These are phyloP conservation scores for Penicillium canariense DNA, from an alignment of 495 filamentous ascomycete genomes.

Conservation along the genomic window DNA sequence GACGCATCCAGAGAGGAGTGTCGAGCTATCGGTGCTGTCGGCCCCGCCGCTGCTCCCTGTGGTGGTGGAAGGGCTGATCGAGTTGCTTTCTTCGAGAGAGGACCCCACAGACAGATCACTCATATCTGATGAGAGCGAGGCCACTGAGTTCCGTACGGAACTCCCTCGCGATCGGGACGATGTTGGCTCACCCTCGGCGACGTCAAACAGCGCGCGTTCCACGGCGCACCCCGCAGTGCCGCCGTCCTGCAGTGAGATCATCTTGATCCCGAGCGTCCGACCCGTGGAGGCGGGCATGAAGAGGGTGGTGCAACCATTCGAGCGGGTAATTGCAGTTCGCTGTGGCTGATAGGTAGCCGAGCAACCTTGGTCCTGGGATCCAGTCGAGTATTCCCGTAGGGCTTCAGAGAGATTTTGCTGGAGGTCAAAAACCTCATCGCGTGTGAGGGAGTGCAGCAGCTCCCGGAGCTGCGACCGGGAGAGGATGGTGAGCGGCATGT, in stretches of 20 bases:
- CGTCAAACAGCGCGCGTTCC: conserved; percentile 22
- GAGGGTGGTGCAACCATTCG: conserved; percentile 75
- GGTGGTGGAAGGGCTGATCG: conserved; percentile 23
- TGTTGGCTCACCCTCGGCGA: conserved; percentile 17
- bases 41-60: conserved; percentile 25
- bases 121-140: conserved; percentile 40
- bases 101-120: conserved; percentile 40
- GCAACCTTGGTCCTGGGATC: conserved; percentile 57
- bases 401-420: conserved; percentile 66
- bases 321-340: conserved; percentile 65
- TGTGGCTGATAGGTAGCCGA: conserved; percentile 70
- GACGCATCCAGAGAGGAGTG: conserved; percentile 33
- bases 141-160: conserved; percentile 29
- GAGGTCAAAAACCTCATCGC: conserved; percentile 64
- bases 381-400: conserved; percentile 79
- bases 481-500: conserved; percentile 77
- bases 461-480: conserved; percentile 64
- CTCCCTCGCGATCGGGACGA: conserved; percentile 13
- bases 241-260: conserved; percentile 53
- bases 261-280: conserved; percentile 60
- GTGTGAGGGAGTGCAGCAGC: conserved; percentile 69
- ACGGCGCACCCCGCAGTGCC: conserved; percentile 33
- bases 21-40: conserved; percentile 28
- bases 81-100: conserved; percentile 31
- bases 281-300: conserved; percentile 83